phyloP scores from a whole-genome alignment of 2,329 filamentous ascomycete genomes.

The Aspergillus terreus region DNA sequence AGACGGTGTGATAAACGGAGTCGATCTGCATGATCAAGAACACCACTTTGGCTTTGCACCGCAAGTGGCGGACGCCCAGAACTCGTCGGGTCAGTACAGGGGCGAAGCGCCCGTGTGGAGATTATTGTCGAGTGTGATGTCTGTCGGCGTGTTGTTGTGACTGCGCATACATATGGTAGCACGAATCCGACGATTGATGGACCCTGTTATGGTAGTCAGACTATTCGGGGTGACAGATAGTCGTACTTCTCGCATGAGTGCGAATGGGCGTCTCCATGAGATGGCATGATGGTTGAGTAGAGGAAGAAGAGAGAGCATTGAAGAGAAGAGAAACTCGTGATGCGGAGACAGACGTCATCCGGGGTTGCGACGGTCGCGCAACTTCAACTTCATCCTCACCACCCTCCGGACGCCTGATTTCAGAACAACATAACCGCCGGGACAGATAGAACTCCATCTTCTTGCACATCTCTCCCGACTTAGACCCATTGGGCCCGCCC shows the following conservation, averaged over 20 bases:
- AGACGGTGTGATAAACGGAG: constrained; percentile 27
- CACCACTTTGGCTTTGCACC: constrained; percentile 12
- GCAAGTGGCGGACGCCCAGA: constrained; percentile 4
- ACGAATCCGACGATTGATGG: background rate
- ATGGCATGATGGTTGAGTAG: background rate
- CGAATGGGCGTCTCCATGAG: background rate
- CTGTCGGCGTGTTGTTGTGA: constrained; percentile 3
- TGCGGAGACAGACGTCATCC: background rate
- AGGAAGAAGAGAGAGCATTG: background rate
- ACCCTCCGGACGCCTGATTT: background rate
- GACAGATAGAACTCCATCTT: too few relatives aligned
- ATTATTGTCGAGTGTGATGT: background rate
- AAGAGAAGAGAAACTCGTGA: background rate
- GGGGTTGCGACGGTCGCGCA: background rate
- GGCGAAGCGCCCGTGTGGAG: constrained; percentile 6
- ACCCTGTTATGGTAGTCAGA: background rate
- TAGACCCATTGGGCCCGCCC: too few relatives aligned
- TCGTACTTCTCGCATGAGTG: background rate
- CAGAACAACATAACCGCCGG: too few relatives aligned
- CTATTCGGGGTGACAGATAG: background rate
- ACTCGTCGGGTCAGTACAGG: background rate
- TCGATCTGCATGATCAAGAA: constrained; percentile 26
- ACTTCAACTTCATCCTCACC: background rate
- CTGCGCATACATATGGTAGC: constrained; percentile 5
- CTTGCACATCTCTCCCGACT: too few relatives aligned